Conservation (phyloP, 2,329 filamentous ascomycete species). For the Boeremia lycopersici region DNA sequence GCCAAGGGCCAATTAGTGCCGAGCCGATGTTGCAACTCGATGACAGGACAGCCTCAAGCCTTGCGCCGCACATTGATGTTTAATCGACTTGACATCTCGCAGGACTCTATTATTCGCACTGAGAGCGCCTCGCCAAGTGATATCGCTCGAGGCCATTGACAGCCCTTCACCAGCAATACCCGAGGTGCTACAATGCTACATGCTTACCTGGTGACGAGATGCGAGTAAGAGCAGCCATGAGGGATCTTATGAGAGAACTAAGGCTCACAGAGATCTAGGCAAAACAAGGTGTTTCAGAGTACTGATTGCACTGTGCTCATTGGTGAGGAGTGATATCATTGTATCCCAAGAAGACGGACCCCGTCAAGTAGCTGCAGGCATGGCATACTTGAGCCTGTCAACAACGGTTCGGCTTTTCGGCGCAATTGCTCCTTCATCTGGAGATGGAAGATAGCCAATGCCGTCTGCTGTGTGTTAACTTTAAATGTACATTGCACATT, state of each 20-base stretch:
- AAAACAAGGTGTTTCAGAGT: constrained; percentile 10
- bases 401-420: background rate
- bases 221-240: background rate
- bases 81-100: background rate
- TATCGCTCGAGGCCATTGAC: background rate
- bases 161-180: background rate
- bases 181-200: background rate
- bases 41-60: background rate
- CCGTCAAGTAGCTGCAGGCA: constrained; percentile 4
- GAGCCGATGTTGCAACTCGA: background rate
- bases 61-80: background rate
- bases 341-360: constrained; percentile 1
- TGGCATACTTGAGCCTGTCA: background rate
- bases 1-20: constrained; percentile 19
- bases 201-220: constrained; percentile 2
- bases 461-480: background rate
- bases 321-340: constrained; percentile 9
- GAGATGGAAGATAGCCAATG: background rate
- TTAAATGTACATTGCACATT: background rate
- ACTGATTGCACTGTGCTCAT: background rate
- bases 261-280: background rate
- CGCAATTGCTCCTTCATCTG: background rate
- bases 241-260: background rate
- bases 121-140: background rate
- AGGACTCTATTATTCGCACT: background rate